Evolutionary conservation across 306 rosid genomes (phyloP), one percentile per base, ranked within the genome.

Genomic region (Malus asiatica): DNA sequence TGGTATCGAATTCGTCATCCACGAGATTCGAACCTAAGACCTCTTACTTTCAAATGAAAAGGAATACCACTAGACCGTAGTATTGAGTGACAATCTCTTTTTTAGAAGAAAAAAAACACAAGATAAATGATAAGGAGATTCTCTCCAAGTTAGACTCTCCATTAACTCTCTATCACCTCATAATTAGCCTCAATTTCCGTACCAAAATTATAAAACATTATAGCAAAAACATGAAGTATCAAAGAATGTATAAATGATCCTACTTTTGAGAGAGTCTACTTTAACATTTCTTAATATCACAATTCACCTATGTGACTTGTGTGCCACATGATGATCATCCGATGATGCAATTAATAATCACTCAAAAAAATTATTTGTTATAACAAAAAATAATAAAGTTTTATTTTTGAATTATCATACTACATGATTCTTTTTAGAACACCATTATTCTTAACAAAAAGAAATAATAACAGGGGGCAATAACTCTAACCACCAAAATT

Each of bases 41-140:
- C 8, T 35, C 40, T 35, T 0, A 35, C 2, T 35, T 35, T 35
- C 8, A 35, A 35, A 8, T 35, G 40, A 35, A 6, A 8, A 35
- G 0, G 2, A 35, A 35, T 35, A 35, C 0, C 40, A 35, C 0
- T 0, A 35, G 0, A 35, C 8, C 0, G 8, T 35, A 35, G 8
- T 35, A 35, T 2, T 35, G 8, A 35, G 8, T 35, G 8, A 0
- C 8, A 35, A 0, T 35, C 40, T 1, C 40, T 35, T 35, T 35
- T 35, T 6, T 6, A 35, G 9, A 35, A 35, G 40, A 7, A 35
- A 35, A 35, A 35, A 35, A 35, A 35, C 8, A 35, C 40, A 35
- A 35, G 2, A 35, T 35, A 35, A 35, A 35, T 35, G 9, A 9
- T 35, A 35, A 35, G 2, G 10, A 35, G 40, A 35, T 35, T 7